phyloP scores from a whole-genome alignment of 495 filamentous ascomycete species.

The Aspergillus funiculosus region DNA sequence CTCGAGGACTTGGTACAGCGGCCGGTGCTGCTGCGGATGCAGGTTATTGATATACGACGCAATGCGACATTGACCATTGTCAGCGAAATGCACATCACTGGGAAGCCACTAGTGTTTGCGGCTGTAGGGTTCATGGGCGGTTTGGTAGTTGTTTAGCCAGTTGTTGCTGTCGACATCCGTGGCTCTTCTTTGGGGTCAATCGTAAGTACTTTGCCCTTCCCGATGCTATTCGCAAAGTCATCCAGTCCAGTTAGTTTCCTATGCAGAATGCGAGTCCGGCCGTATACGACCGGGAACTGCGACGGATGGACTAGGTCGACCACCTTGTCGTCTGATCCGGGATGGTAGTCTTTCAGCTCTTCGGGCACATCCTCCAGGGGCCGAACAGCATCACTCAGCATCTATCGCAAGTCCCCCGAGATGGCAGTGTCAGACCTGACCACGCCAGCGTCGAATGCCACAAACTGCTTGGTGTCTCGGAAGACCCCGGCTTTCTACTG shows the following conservation, averaged over 20 bases:
- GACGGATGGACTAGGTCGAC: constrained; percentile 13
- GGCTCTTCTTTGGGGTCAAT: neutral
- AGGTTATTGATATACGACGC: constrained; percentile 57
- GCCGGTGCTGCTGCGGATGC: constrained; percentile 40
- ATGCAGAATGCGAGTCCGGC: constrained; percentile 1
- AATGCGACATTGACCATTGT: constrained; percentile 27
- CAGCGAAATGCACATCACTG: constrained; percentile 42
- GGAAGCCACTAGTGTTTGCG: constrained; percentile 55
- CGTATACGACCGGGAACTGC: constrained; percentile 8
- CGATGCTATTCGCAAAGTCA: neutral
- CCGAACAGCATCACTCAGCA: neutral
- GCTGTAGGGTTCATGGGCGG: neutral
- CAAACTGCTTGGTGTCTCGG: neutral
- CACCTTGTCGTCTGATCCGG: constrained; percentile 6
- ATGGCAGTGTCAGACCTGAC: constrained; percentile 12
- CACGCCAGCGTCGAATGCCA: neutral
- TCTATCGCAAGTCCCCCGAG: neutral
- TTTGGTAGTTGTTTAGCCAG: neutral
- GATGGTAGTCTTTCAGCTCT: constrained; percentile 8
- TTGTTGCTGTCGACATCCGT: neutral
- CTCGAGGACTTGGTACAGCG: constrained; percentile 46
- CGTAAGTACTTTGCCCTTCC: neutral
- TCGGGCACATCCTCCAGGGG: constrained; percentile 7
- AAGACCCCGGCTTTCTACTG: constrained; percentile 34
- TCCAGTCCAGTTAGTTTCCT: constrained; percentile 1